A percentile compares a stretch with the other conserved stretches of the same genome.
Evolutionary conservation across 73 alveolate genomes (phyloP).

Genomic region (Tetrahymena thermophila): DNA sequence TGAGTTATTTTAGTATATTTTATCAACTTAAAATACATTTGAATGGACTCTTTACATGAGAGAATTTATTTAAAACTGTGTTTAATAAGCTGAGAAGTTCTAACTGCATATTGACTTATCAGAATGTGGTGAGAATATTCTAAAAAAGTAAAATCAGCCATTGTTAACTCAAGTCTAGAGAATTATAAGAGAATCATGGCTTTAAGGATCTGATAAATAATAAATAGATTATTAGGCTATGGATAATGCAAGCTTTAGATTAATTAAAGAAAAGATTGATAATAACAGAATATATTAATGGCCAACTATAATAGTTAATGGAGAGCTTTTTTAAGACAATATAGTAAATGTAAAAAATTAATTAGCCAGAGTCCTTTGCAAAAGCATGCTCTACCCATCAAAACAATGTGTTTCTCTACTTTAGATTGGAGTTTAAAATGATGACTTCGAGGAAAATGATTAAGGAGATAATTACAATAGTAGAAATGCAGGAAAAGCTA

Average conservation of each 20-base stretch:
- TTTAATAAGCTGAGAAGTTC: background rate
- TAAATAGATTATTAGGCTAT: background rate
- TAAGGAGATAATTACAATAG: background rate
- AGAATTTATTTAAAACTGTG: background rate
- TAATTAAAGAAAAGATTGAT: background rate
- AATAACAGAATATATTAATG: background rate
- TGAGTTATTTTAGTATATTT: background rate
- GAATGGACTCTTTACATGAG: background rate
- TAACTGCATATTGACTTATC: background rate
- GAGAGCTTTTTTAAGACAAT: background rate
- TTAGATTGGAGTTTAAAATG: background rate
- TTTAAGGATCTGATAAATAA: background rate
- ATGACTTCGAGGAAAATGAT: background rate
- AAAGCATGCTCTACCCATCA: background rate
- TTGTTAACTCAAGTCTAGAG: background rate
- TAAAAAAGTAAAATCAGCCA: background rate
- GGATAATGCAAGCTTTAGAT: background rate
- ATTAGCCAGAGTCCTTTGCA: background rate
- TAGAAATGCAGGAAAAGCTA: background rate
- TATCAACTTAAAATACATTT: background rate
- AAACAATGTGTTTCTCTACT: background rate
- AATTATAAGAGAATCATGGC: background rate
- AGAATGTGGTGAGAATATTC: background rate
- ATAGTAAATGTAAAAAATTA: background rate
- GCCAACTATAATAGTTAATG: background rate